Percentiles rank a stretch among this genome's conserved stretches.
phyloP scores from a whole-genome alignment of 768 basidiomycete genomes.

The Kwoniella sp. region DNA sequence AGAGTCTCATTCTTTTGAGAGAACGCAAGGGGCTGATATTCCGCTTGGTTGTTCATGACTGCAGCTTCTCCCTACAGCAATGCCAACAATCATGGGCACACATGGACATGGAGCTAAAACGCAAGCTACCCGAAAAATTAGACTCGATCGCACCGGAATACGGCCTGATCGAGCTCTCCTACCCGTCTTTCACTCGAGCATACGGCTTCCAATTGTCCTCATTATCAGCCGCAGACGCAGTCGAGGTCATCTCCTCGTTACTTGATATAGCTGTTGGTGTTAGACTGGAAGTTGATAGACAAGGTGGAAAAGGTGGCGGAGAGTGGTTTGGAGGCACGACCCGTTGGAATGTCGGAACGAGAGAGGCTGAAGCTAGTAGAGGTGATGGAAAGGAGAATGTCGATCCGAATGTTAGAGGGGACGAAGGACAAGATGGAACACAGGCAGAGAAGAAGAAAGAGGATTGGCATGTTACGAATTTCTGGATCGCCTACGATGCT shows the following conservation, averaged over 20 bases:
- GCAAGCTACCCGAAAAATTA: slow-evolving; percentile 73
- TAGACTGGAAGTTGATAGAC: slow-evolving; percentile 86
- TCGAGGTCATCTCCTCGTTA: slow-evolving; percentile 83
- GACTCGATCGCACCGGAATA: slow-evolving; percentile 91
- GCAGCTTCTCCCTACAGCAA: slow-evolving; percentile 92
- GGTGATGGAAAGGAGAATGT: slow-evolving; percentile 54
- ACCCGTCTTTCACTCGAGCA: slow-evolving; percentile 89
- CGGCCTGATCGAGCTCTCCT: slow-evolving; percentile 86
- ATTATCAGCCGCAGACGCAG: slow-evolving; percentile 86
- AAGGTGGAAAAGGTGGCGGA: slow-evolving; percentile 84
- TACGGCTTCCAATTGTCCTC: slow-evolving; percentile 87
- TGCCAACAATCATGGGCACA: slow-evolving; percentile 91
- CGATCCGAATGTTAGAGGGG: slow-evolving; percentile 25
- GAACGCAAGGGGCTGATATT: too few relatives aligned
- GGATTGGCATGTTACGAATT: slow-evolving; percentile 85
- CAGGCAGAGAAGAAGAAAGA: slow-evolving; percentile 58
- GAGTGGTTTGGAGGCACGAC: slow-evolving; percentile 91
- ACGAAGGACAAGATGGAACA: slow-evolving; percentile 30
- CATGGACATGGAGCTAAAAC: slow-evolving; percentile 95
- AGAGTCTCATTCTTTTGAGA: too few relatives aligned
- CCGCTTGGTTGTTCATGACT: slow-evolving; percentile 4
- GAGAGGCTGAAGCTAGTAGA: slow-evolving; percentile 53
- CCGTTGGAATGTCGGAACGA: slow-evolving; percentile 68
- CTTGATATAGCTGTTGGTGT: slow-evolving; percentile 88
- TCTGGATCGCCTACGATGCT: slow-evolving; percentile 94